Base-by-base conservation (phyloP, 2,329 filamentous ascomycete genomes). In the Exophiala phaeomuriformis region DNA sequence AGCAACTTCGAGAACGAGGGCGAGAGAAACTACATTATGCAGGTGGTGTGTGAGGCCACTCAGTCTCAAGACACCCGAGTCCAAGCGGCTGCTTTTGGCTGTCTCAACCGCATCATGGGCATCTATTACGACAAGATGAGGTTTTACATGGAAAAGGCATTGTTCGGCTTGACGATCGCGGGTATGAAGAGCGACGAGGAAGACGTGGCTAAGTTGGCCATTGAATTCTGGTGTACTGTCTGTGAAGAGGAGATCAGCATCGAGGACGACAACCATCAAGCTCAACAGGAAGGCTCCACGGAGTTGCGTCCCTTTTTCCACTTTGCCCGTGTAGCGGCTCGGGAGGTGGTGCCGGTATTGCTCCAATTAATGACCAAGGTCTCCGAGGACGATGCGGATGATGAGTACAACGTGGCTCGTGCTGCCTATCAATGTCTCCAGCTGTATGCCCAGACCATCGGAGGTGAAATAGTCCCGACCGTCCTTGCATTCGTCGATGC, bases 211-310 rank as follows among this genome's bases (percentile, higher is more conserved):
- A 98, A 98, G 79, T 80, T 98, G 52, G 93, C 93, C 36, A 90
- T 98, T 62, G 93, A 98, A 70, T 98, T 98, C 76, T 98, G 93
- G 93, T 97, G 91, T 77, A 96, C 93, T n/a, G 93, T 98, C 46
- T 98, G 93, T 71, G 93, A 98, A 71, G 93, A 98, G 74, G 93
- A 98, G 72, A 91, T 96, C 64, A 86, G 86, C 61, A 97, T 98
- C 65, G 93, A 98, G 68, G 93, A 98, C 67, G 93, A 98, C 72
- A 98, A 98, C 70, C 80, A 83, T 61, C 83, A 87, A 72, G 77
- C 80, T 48, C 76, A 79, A 62, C 75, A 78, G 37, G 88, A 95
- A 65, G 88, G 82, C 66, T 82, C 85, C 12, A 84, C 88, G 52
- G 88, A 95, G 72, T 82, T 91, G 73, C 84, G 93, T 54, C 88